Evolutionary conservation across 169 alveolate species (phyloP), one percentile per base, ranked within the genome.

Genomic region (Plasmodium cynomolgi): DNA sequence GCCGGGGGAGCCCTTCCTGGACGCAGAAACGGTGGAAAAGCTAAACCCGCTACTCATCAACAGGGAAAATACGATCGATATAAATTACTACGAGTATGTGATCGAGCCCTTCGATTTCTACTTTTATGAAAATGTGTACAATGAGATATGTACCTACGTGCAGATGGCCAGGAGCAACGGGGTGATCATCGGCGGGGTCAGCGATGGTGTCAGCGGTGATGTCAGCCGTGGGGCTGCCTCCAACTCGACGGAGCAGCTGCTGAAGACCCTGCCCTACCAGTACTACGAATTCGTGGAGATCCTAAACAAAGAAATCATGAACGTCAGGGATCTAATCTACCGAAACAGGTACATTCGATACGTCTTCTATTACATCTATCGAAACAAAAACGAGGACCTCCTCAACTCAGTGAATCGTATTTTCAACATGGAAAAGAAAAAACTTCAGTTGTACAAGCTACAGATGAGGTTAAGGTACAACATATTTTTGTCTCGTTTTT

Each of bases 331-430:
- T 71, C 56, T 91, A 37, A 82, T 91, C 7, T 91, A 91, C 41
- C 81, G 95, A 20, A 91, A 91, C 44, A 91, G 44, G 23, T 91
- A 91, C 58, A 39, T 91, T n/a, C 72, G 95, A 37, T 91, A 91
- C 44, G 8, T 91, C 5, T 91, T 91, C 77, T 91, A 91, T 54
- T 91, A 91, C 33, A 91, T 91, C 2, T 91, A 91, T 44, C 72
- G 44, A 23, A 82, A 74, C 75, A 71, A 20, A 34, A 15, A 44
- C 2, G 39, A 39, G 8, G 75, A 82, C n/a, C 11, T 91, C 11
- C 17, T 72, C 9, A 62, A 91, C 34, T 20, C 58, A 71, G 75
- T 91, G 5, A 81, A 91, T 34, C 71, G 50, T 29, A 58, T 81
- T 9, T 91, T 91, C 5, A 29, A 47, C 1, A 2, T 50, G 23